Base-by-base conservation (phyloP, 2,329 filamentous ascomycete species). In the Trichothecium sympodiale region DNA sequence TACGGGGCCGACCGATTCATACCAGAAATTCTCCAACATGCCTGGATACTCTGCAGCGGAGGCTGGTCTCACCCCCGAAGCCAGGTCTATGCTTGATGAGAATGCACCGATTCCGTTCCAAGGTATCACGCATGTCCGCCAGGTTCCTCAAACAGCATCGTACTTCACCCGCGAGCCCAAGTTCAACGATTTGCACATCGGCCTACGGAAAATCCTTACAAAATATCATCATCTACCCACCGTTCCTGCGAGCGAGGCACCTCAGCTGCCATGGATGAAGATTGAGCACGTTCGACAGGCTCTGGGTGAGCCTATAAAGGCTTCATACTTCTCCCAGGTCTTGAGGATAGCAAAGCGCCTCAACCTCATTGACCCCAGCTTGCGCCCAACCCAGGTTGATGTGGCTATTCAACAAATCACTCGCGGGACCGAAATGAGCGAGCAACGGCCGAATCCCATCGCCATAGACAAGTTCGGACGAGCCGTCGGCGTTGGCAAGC, bases 121-220 rank as follows among this genome's bases (percentile, higher is more conserved):
- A 9, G 51, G 51, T 30, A 44, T 60, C 18, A 44, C 49, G 17
- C 70, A 75, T 44, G 78, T 83, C 36, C 84, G 91, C 45, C 67
- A 93, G 16, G 65, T 95, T 26, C 91, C 91, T 15, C 71, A 72
- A 17, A 94, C 88, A 26, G 80, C 85, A 3, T 91, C 89, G n/a
- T 98, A 98, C 63, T 98, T 96, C 65, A 88, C 86, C 35, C 81
- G 81, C 35, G 80, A 80, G 41, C 83, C 88, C 2, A 69, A 72
- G 37, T 95, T 94, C 67, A 91, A 81, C 60, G 91, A 98, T 61
- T 74, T 83, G 50, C 75, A 83, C 47, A 72, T 96, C 45, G 64
- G 68, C 31, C 69, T 98, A 33, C 75, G 85, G 48, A 68, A 72
- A 9, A 70, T 96, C 17, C 62, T 83, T 38, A 75, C 76, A 36